Conservation (phyloP, 2,329 filamentous ascomycete genomes). For the Escovopsis sp. region DNA sequence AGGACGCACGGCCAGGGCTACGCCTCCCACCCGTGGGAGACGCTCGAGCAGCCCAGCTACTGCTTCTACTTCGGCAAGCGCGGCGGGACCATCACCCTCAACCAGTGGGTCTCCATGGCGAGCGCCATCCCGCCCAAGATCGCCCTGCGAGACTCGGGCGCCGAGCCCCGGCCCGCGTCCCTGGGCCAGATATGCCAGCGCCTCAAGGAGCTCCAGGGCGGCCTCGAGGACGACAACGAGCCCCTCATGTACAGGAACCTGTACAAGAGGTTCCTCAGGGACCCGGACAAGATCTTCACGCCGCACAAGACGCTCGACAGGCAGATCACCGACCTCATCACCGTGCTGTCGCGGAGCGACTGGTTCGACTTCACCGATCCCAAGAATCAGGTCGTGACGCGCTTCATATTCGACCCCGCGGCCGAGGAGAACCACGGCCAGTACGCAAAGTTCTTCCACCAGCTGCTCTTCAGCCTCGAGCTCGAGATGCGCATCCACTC, state of each 20-base stretch:
- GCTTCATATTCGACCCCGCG: conserved; percentile 48
- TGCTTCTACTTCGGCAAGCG: conserved; percentile 49
- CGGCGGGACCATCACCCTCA: conserved; percentile 57
- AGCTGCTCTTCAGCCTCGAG: conserved; percentile 59
- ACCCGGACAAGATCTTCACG: conserved; percentile 45
- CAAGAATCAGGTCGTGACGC: conserved; percentile 58
- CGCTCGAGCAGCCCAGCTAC: conserved; percentile 59
- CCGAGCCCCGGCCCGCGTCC: conserved; percentile 44
- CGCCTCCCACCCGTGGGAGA: conserved; percentile 46
- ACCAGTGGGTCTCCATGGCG: conserved; percentile 48
- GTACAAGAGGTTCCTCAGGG: conserved; percentile 52
- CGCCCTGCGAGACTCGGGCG: conserved; percentile 40
- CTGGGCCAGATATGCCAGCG: conserved; percentile 42
- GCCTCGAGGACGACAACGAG: conserved; percentile 40
- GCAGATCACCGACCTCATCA: conserved; percentile 58
- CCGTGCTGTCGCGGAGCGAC: conserved; percentile 49
- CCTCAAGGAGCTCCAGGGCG: conserved; percentile 40
- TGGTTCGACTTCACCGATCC: conserved; percentile 61
- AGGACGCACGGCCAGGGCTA: conserved; percentile 27
- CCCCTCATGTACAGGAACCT: conserved; percentile 45
- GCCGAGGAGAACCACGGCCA: conserved; percentile 37
- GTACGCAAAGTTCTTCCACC: conserved; percentile 58
- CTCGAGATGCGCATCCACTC: conserved; percentile 55
- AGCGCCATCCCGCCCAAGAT: conserved; percentile 40
- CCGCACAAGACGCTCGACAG: conserved; percentile 51